Percentiles rank a stretch among this genome's conserved stretches.
Evolutionary conservation across 345 rosid genomes (phyloP).

Genomic region (Moringa oleifera): DNA sequence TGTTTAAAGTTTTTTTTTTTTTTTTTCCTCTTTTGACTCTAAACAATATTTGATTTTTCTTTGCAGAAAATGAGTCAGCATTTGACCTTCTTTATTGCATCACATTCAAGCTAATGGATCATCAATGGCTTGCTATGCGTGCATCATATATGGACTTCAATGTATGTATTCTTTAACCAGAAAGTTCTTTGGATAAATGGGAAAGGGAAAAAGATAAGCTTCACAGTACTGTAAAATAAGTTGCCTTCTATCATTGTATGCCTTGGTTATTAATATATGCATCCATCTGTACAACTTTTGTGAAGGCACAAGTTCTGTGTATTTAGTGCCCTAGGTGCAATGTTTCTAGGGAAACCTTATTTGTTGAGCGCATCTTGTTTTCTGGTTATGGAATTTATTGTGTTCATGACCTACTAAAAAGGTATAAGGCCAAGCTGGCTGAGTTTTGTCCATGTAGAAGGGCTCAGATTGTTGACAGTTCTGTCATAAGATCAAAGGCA

Average conservation of each 20-base stretch:
- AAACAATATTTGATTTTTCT: constrained; percentile 9
- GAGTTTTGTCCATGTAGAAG: no score
- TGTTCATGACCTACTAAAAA: no score
- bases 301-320: background rate
- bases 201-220: no score
- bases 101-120: constrained; percentile 97
- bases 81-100: constrained; percentile 95
- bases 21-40: background rate
- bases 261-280: no score
- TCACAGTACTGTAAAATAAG: no score
- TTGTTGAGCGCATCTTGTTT: background rate
- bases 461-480: background rate
- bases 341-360: background rate
- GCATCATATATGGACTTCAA: constrained; percentile 99
- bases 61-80: constrained; percentile 79
- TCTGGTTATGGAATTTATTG: no score
- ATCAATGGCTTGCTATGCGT: constrained; percentile 87
- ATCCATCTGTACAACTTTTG: no score
- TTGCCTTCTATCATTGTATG: no score
- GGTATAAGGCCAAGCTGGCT: no score
- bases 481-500: background rate
- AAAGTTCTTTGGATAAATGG: background rate
- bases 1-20: no score
- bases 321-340: background rate
- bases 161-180: constrained; percentile 33